Percentiles rank a stretch among this genome's conserved stretches.
phyloP scores from a whole-genome alignment of 257 asterid genomes.

The Rubia yunnanensis region DNA sequence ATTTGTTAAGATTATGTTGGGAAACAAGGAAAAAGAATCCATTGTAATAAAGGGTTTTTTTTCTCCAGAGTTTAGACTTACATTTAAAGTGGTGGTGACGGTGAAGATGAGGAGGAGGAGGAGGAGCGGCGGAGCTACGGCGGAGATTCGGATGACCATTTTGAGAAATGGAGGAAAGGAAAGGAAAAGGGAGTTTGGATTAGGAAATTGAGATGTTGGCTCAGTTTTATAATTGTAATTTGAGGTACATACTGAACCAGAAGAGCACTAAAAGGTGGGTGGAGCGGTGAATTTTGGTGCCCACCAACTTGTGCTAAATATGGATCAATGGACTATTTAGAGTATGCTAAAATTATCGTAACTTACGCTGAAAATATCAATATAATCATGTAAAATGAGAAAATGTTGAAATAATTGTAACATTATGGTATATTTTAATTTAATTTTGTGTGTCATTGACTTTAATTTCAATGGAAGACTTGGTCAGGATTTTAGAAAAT shows the following conservation, averaged over 20 bases:
- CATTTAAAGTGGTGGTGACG: constrained; percentile 18
- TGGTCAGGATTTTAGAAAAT: too few species aligned
- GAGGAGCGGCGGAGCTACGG: constrained; percentile 5
- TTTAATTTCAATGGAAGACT: too few species aligned
- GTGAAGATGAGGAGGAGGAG: constrained; percentile 7
- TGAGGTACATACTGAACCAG: constrained; percentile 1
- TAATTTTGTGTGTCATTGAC: too few species aligned
- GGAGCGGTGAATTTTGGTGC: neutral
- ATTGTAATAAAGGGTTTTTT: too few species aligned
- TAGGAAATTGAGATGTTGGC: neutral
- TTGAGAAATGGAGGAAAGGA: neutral
- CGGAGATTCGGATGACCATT: constrained; percentile 8
- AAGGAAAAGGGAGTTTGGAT: constrained; percentile 9
- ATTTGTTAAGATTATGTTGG: too few species aligned
- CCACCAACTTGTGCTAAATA: neutral
- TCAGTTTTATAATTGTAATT: constrained; percentile 13
- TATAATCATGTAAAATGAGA: too few species aligned
- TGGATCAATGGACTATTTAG: neutral
- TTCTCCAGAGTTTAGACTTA: too few species aligned
- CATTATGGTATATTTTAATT: too few species aligned
- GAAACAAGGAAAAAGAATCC: too few species aligned
- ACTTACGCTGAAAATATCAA: too few species aligned
- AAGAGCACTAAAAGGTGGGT: neutral
- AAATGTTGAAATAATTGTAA: too few species aligned
- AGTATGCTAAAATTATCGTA: too few species aligned